A percentile compares a stretch with the other conserved stretches of the same genome.
Evolutionary conservation across 139 green algal genomes (phyloP).

Genomic region (Coccomyxa sp.): DNA sequence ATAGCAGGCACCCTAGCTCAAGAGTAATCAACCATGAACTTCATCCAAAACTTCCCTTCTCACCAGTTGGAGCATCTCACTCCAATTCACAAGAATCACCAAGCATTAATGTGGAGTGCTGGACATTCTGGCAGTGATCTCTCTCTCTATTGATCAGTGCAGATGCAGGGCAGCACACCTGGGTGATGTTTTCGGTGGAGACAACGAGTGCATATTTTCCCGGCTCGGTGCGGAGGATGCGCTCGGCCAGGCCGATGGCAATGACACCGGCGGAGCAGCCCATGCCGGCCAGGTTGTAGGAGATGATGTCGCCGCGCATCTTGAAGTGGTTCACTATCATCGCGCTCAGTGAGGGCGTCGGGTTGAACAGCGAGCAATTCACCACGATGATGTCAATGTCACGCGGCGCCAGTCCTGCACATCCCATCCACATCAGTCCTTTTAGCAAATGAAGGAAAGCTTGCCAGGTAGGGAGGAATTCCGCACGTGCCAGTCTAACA

Average conservation of each 20-base stretch:
- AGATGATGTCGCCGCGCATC: slow-evolving; percentile 63
- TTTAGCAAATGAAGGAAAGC: neutral
- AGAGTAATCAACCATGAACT: too few species aligned
- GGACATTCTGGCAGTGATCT: too few species aligned
- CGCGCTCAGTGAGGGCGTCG: slow-evolving; percentile 67
- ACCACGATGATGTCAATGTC: slow-evolving; percentile 76
- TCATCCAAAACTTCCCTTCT: too few species aligned
- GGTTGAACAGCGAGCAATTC: slow-evolving; percentile 80
- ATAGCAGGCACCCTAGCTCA: too few species aligned
- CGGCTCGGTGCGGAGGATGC: slow-evolving; percentile 38
- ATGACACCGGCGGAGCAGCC: slow-evolving; percentile 82
- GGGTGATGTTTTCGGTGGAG: slow-evolving; percentile 82
- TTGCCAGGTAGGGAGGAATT: neutral
- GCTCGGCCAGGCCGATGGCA: slow-evolving; percentile 64
- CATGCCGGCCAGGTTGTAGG: slow-evolving; percentile 73
- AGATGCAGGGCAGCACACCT: slow-evolving; percentile 25
- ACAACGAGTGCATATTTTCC: slow-evolving; percentile 62
- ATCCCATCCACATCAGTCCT: neutral
- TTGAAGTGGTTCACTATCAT: slow-evolving; percentile 86
- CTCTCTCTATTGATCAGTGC: neutral
- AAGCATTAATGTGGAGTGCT: too few species aligned
- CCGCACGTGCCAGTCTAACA: neutral
- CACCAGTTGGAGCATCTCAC: too few species aligned
- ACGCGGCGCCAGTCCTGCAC: slow-evolving; percentile 49
- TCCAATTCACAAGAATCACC: too few species aligned